Evolutionary conservation across 345 rosid species (phyloP), one percentile per base, ranked within the genome.

Genomic region (Atalantia buxifolia): DNA sequence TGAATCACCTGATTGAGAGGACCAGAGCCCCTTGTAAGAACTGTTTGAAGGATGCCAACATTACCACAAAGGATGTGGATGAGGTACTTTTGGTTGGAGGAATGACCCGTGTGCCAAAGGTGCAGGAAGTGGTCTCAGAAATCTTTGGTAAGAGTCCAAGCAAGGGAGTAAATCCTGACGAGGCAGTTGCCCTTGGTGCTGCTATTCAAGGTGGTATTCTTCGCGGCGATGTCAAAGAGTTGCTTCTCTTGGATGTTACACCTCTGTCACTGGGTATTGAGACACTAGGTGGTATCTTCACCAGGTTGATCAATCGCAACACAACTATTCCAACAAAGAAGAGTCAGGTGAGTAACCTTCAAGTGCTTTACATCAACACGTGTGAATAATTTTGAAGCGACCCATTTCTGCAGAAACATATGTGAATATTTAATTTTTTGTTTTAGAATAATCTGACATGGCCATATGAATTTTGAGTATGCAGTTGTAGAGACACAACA

Each of bases 91-190:
- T 94, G 5, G 97, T 94, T 57, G 98, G 98, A 78, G 98, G 98
- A 31, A 92, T 94, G 98, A 94, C 97, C 5, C 97, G 97, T 84
- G 98, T 94, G 27, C 98, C 98, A n/a, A 94, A 91, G 83, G 94
- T 94, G 19, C 98, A 94, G 78, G 88, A 87, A 77, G 79, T 92
- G 14, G 98, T 94, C 21, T 27, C 92, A 2, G 97, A 86, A 61
- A 91, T 94, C 75, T 94, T 94, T 67, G 97, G 94, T 4, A 94
- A 89, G 92, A 83, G 82, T 61, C 97, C 98, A 0, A 91, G 97
- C 73, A 91, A 91, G 83, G 97, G 95, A 71, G 97, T 94, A 1
- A 94, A 94, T 74, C 98, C 98, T 62, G 97, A 92, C 50, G 97
- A 94, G 84, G 97, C 97, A 70, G 97, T 94, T 74, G 92, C 98